These are phyloP conservation scores for Colletotrichum sp. DNA, from an alignment of 2,329 filamentous ascomycete genomes.

Conservation along the genomic window DNA sequence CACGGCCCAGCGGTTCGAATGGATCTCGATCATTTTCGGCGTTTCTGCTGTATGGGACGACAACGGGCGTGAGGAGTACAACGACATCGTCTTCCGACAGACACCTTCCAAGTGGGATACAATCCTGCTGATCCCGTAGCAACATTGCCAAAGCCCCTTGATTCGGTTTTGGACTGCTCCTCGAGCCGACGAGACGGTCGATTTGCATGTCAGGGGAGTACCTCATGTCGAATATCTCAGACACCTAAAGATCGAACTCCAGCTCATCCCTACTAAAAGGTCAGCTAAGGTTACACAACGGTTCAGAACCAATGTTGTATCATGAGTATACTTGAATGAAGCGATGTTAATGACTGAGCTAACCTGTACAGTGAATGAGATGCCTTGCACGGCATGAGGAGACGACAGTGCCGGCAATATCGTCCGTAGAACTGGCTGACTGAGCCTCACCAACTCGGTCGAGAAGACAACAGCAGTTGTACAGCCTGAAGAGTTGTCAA, in stretches of 20 bases:
- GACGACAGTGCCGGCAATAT: neutral
- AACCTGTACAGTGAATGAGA: neutral
- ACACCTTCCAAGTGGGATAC: conserved; percentile 51
- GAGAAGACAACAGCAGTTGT: neutral
- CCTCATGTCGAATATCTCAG: neutral
- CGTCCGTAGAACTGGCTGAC: neutral
- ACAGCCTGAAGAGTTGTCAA: neutral
- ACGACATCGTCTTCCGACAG: conserved; percentile 58
- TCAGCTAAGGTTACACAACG: neutral
- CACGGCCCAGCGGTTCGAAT: conserved; percentile 73
- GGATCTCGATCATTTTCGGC: conserved; percentile 62
- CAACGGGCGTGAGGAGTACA: conserved; percentile 66
- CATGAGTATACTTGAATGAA: neutral
- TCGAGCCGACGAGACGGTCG: neutral
- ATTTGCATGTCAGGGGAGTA: conserved; percentile 14
- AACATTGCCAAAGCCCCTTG: conserved; percentile 28
- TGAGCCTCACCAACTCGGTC: neutral
- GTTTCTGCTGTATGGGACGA: conserved; percentile 49
- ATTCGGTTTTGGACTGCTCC: neutral
- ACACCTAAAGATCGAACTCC: neutral
- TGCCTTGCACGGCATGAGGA: neutral
- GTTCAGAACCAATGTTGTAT: neutral
- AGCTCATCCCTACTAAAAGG: conserved; percentile 3
- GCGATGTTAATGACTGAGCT: neutral
- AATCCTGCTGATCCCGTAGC: conserved; percentile 48